A percentile compares a stretch with the other conserved stretches of the same genome.
phyloP scores from a whole-genome alignment of 2,329 filamentous ascomycete species.

The Epichloe baconii region DNA sequence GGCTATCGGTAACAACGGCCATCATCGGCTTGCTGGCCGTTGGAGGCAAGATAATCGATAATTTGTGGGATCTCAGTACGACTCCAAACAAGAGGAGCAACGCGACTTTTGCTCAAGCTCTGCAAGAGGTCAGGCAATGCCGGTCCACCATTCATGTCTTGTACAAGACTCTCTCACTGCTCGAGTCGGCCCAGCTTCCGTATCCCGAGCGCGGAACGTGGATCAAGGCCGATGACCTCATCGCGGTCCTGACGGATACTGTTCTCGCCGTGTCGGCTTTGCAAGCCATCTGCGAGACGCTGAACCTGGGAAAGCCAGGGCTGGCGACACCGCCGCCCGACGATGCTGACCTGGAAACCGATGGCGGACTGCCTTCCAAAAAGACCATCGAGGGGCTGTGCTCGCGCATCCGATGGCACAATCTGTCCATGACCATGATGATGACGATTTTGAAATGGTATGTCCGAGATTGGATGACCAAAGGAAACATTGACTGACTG shows the following conservation, averaged over 20 bases:
- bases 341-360: neutral
- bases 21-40: conserved; percentile 24
- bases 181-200: conserved; percentile 20
- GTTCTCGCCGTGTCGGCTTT: conserved; percentile 23
- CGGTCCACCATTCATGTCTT: conserved; percentile 24
- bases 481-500: neutral
- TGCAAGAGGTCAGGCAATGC: conserved; percentile 24
- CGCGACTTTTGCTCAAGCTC: conserved; percentile 16
- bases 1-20: conserved; percentile 23
- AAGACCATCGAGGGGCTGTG: conserved; percentile 17
- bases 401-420: conserved; percentile 23
- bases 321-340: conserved; percentile 4
- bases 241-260: conserved; percentile 23
- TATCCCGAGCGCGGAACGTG: conserved; percentile 22
- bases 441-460: conserved; percentile 27
- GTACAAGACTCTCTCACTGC: conserved; percentile 21
- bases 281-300: conserved; percentile 15
- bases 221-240: conserved; percentile 22
- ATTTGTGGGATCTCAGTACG: conserved; percentile 21
- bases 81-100: conserved; percentile 14
- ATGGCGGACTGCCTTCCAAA: conserved; percentile 9
- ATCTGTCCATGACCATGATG: conserved; percentile 26
- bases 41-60: conserved; percentile 21
- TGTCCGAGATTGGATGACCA: conserved; percentile 5
- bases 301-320: conserved; percentile 4